Percentiles rank a stretch among this genome's conserved stretches.
Conservation (phyloP, 345 rosid genomes). For the Gossypium mustelinum region DNA sequence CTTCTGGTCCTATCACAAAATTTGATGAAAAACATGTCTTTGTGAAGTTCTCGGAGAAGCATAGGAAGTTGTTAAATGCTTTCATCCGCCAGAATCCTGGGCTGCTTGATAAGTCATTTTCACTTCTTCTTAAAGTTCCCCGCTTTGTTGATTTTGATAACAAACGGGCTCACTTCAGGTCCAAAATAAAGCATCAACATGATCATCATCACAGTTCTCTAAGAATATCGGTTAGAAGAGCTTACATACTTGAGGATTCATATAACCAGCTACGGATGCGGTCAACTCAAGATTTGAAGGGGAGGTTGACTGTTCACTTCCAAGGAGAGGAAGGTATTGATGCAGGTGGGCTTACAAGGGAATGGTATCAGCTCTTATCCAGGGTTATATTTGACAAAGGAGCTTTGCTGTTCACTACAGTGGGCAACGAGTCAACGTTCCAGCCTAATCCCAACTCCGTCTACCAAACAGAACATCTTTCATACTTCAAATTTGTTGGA, state of each 20-base stretch:
- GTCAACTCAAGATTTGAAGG: constrained; percentile 78
- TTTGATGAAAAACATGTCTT: constrained; percentile 81
- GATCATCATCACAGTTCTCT: constrained; percentile 88
- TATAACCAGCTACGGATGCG: constrained; percentile 92
- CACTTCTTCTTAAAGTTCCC: constrained; percentile 93
- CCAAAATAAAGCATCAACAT: constrained; percentile 91
- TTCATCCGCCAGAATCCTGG: constrained; percentile 93
- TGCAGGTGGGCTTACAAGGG: constrained; percentile 99
- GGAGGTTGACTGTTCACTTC: constrained; percentile 87
- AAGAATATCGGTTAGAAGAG: constrained; percentile 91
- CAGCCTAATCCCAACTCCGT: constrained; percentile 98
- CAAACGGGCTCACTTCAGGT: constrained; percentile 82
- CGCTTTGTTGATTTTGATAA: constrained; percentile 96
- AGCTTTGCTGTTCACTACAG: constrained; percentile 77
- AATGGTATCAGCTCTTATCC: constrained; percentile 96
- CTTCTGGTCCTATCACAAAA: constrained; percentile 43
- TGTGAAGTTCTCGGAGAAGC: constrained; percentile 88
- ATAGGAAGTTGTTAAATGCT: constrained; percentile 85
- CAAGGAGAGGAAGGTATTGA: constrained; percentile 99
- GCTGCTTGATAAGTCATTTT: constrained; percentile 89
- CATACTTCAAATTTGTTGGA: constrained; percentile 96
- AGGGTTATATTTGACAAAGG: constrained; percentile 51
- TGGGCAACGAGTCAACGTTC: constrained; percentile 95
- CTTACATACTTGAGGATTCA: constrained; percentile 95
- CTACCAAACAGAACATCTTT: constrained; percentile 95